These are phyloP conservation scores for Tuber brumale DNA, from an alignment of 495 filamentous ascomycete genomes.

Conservation along the genomic window DNA sequence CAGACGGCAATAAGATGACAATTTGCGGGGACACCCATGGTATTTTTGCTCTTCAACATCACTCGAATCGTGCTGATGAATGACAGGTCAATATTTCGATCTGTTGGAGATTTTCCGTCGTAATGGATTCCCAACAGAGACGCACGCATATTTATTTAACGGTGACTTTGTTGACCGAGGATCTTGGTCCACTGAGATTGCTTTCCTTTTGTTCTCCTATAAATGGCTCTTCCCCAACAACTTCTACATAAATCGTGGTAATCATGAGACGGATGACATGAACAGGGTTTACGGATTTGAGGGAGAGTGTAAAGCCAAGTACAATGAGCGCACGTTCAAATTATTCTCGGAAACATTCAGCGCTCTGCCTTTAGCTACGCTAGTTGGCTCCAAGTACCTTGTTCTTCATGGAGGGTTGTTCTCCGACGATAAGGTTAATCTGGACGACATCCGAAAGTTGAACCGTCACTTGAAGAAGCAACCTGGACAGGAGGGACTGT, in stretches of 20 bases:
- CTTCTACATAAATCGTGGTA: constrained; percentile 96
- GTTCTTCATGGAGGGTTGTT: constrained; percentile 95
- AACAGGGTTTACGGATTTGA: constrained; percentile 98
- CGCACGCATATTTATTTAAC: constrained; percentile 94
- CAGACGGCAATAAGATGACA: constrained; percentile 68
- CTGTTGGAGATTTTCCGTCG: constrained; percentile 91
- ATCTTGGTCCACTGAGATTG: constrained; percentile 95
- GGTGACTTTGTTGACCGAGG: constrained; percentile 98
- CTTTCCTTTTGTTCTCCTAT: constrained; percentile 86
- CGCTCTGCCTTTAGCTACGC: constrained; percentile 81
- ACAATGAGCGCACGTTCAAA: constrained; percentile 92
- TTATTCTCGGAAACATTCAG: constrained; percentile 98
- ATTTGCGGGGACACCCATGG: constrained; percentile 98
- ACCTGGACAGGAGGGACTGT: constrained; percentile 82
- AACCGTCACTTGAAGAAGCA: constrained; percentile 88
- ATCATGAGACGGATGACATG: constrained; percentile 99
- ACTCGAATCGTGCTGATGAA: constrained; percentile 20
- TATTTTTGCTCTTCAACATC: constrained; percentile 41
- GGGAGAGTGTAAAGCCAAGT: constrained; percentile 96
- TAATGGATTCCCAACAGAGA: constrained; percentile 75
- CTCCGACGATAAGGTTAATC: constrained; percentile 86
- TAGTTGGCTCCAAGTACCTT: constrained; percentile 87
- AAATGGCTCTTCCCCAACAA: constrained; percentile 84
- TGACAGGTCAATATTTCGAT: constrained; percentile 89
- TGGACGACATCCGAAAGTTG: constrained; percentile 90